A percentile compares a stretch with the other conserved stretches of the same genome.
Conservation (phyloP, 805 yeast species). For the Pichia paraexigua region DNA sequence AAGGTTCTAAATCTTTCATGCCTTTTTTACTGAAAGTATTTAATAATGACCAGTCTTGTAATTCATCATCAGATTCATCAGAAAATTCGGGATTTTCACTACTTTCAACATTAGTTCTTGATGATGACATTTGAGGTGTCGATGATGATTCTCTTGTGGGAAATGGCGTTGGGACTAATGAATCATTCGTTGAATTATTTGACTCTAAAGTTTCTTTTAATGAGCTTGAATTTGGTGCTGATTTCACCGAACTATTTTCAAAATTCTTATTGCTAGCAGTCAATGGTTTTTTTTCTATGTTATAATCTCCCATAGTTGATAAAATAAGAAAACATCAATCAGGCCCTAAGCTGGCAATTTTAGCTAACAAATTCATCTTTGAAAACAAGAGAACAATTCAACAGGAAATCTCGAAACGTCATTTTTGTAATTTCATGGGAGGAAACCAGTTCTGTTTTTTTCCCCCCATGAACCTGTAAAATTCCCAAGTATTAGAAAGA, state of each 20-base stretch:
- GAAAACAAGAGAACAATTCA: background rate
- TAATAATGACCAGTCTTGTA: slow-evolving; percentile 47
- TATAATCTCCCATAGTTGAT: background rate
- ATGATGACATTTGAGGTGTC: background rate
- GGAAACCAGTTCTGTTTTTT: too few species aligned
- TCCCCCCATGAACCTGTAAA: background rate
- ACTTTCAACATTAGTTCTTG: background rate
- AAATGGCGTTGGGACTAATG: background rate
- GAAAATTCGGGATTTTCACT: slow-evolving; percentile 7
- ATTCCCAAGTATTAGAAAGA: background rate
- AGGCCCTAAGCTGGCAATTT: too few species aligned
- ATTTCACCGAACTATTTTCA: background rate
- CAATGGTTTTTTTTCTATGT: background rate
- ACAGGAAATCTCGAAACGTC: background rate
- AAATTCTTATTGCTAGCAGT: background rate
- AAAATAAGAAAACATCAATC: background rate
- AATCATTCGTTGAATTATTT: background rate
- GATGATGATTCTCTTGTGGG: background rate
- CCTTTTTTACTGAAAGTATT: slow-evolving; percentile 58
- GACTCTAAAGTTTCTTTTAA: background rate
- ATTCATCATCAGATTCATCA: slow-evolving; percentile 36
- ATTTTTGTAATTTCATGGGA: background rate
- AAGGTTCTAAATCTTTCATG: slow-evolving; percentile 76
- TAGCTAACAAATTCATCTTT: too few species aligned
- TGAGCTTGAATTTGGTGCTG: background rate